Evolutionary conservation across 805 yeast species (phyloP).

Genomic region (Myxozyma kluyveri): DNA sequence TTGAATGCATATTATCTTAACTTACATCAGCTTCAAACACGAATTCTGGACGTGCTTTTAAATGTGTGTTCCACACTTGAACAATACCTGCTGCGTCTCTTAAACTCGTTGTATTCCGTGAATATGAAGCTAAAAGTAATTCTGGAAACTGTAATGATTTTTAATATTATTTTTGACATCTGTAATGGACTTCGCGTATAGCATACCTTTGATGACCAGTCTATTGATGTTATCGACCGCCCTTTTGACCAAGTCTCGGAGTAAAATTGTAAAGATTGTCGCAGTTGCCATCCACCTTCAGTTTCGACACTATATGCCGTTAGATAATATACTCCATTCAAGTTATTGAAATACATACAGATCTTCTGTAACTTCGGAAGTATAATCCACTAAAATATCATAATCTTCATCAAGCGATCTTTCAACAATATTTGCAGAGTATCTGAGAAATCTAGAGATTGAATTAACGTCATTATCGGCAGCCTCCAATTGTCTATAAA

Average conservation of each 20-base stretch:
- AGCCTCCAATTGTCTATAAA: no score
- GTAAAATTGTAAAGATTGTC: constrained; percentile 29
- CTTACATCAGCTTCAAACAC: constrained; percentile 41
- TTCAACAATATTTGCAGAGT: constrained; percentile 36
- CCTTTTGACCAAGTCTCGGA: constrained; percentile 27
- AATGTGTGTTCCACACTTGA: constrained; percentile 41
- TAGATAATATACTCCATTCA: neutral
- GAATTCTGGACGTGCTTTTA: constrained; percentile 41
- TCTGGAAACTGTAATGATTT: constrained; percentile 34
- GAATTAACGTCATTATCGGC: no score
- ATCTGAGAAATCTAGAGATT: constrained; percentile 10
- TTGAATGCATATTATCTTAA: no score
- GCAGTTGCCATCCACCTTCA: constrained; percentile 21
- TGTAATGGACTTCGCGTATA: neutral
- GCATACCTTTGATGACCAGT: constrained; percentile 38
- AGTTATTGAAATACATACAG: neutral
- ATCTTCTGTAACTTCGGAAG: constrained; percentile 5
- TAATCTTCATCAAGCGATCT: constrained; percentile 36
- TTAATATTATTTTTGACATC: neutral
- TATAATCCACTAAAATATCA: constrained; percentile 37
- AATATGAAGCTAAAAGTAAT: constrained; percentile 38
- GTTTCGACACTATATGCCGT: neutral
- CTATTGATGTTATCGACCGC: constrained; percentile 39
- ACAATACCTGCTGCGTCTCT: constrained; percentile 36
- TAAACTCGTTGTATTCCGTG: constrained; percentile 30